These are phyloP conservation scores for Debaryomyces coudertii DNA, from an alignment of 1,139 yeast genomes.

Conservation along the genomic window DNA sequence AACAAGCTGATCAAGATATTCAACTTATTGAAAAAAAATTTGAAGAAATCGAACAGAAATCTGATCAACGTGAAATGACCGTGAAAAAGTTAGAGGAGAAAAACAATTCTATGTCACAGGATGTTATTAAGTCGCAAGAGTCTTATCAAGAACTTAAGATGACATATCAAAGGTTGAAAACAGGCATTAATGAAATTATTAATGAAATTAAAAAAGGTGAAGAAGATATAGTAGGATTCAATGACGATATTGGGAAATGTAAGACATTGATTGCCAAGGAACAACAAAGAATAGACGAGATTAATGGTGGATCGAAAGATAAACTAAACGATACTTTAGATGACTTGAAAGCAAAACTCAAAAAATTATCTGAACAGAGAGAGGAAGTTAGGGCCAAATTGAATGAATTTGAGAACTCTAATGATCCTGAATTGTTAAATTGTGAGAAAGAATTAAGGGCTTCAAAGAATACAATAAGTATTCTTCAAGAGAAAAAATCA, in stretches of 20 bases:
- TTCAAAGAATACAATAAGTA: conserved; percentile 14
- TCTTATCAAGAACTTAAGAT: conserved; percentile 7
- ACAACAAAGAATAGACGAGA: conserved; percentile 37
- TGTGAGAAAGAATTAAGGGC: conserved; percentile 9
- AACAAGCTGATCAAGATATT: conserved; percentile 25
- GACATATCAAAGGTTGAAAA: conserved; percentile 13
- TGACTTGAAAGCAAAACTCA: conserved; percentile 18
- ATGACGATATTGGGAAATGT: conserved; percentile 29
- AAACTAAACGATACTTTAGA: conserved; percentile 20
- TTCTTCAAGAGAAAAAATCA: conserved; percentile 19
- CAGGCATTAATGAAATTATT: conserved; percentile 13
- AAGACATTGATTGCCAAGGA: conserved; percentile 16
- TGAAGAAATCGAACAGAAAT: conserved; percentile 11
- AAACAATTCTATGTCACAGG: conserved; percentile 22
- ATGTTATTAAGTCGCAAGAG: conserved; percentile 10
- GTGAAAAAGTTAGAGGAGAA: conserved; percentile 22
- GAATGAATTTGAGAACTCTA: conserved; percentile 9
- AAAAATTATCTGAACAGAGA: conserved; percentile 17
- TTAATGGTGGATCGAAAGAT: conserved; percentile 46
- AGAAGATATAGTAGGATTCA: conserved; percentile 17
- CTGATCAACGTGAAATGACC: conserved; percentile 21
- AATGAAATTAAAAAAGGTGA: conserved; percentile 17
- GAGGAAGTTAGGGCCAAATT: conserved; percentile 11
- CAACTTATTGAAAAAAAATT: conserved; percentile 17
- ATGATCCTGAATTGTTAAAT: conserved; percentile 14